Base-by-base conservation (phyloP, 169 alveolate species). In the Nephromyces sp. region DNA sequence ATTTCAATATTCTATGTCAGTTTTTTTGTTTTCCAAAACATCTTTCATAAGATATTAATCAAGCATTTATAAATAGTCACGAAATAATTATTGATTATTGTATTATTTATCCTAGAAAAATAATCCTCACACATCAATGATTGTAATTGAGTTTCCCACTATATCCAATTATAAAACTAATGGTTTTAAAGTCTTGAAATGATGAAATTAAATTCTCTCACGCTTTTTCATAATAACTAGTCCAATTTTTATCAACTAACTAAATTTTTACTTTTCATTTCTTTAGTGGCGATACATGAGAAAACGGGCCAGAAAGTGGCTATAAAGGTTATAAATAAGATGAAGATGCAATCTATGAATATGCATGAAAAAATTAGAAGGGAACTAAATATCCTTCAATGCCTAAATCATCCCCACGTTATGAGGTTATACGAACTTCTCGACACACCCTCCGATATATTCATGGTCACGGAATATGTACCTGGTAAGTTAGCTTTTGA, bases 281-380 rank as follows among this genome's bases (percentile, higher is more conserved):
- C 31, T 70, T 27, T 73, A 76, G 80, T 89, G 75, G 95, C 93
- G 6, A 86, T 73, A 34, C 92, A 90, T 72, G 86, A 84, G 24
- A 51, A 77, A 31, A 90, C 94, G 6, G 92, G 90, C 6, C 85
- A 81, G 73, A 85, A 92, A 75, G 97, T 92, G 24, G 97, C 98
- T 1, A 83, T 92, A 63, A 94, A 94, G 77, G 92, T 94, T 25
- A 81, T 94, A 71, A 91, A 90, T 73, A 92, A 92, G 70, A 70
- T 77, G 33, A 89, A 90, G 79, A 91, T 94, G 87, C 86, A 88
- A 67, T 64, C 86, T 68, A 82, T 84, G 79, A 83, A 89, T 66
- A 90, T 91, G 89, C 86, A 87, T 64, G 94, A 92, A 53, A 87
- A 94, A 78, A 85, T 92, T 24, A 77, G 91, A 1, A 53, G 96